Base-by-base conservation (phyloP, 192 early-diverging fungal species). In the Glomus cerebriforme region DNA sequence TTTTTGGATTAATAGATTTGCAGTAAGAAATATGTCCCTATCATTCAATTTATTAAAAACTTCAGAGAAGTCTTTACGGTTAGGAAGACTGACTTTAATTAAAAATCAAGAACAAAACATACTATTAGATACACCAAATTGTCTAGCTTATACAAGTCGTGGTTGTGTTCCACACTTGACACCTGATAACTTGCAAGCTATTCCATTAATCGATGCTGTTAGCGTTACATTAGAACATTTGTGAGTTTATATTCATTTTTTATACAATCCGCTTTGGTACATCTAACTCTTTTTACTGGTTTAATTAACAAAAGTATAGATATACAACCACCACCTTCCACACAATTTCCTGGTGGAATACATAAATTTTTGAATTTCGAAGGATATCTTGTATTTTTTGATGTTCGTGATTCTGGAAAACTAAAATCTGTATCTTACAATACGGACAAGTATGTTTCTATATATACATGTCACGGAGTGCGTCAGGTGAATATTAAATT, bases 101-200 rank as follows among this genome's bases (percentile, higher is more conserved):
- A 32, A 45, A 58, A 73, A 58, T 32, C 24, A 70, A 47, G 29
- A 39, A 43, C 19, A 24, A 63, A 78, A 78, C 34, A 32, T 43
- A 43, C 0, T 63, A 37, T 77, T 85, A 43, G 69, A 83, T 47
- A 90, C 89, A n/a, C 89, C 89, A 39, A 87, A 86, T 45, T 88
- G 84, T 77, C 69, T 90, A 31, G 80, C 85, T 49, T 87, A 87
- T 68, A 88, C 86, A 3, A 70, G 73, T 71, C 84, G 85, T 27
- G 89, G 89, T 22, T 82, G 86, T 8, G 87, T 90, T 9, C 87
- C 85, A 31, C 89, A 90, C 77, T 79, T 90, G 69, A 85, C 88
- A 9, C 81, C 86, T 2, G 87, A 90, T 37, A 88, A 83, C 67
- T 60, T 88, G 76, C 75, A 82, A 8, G 58, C 66, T 1, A 81